These are phyloP conservation scores for Colletotrichum kahawae DNA, from an alignment of 2,329 filamentous ascomycete genomes.

Conservation along the genomic window DNA sequence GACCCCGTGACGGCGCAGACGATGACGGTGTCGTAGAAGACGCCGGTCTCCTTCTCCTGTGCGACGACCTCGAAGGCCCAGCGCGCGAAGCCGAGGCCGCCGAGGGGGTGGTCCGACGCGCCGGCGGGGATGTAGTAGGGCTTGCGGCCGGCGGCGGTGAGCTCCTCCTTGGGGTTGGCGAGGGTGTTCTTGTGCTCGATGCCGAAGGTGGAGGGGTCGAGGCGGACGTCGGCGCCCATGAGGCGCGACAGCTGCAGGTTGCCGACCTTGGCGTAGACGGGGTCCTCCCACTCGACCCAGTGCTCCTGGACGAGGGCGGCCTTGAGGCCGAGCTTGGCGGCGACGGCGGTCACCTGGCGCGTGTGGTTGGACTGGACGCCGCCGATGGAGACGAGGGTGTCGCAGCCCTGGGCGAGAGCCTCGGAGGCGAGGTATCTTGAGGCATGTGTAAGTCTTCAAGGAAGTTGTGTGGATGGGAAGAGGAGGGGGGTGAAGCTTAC, in stretches of 20 bases:
- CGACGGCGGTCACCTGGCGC: slow-evolving; percentile 68
- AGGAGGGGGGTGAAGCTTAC: slow-evolving; percentile 32
- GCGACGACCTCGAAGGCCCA: slow-evolving; percentile 73
- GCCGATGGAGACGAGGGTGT: slow-evolving; percentile 70
- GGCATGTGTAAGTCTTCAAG: too few relatives aligned
- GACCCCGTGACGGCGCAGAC: slow-evolving; percentile 76
- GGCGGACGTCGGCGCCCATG: slow-evolving; percentile 68
- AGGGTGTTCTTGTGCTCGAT: slow-evolving; percentile 72
- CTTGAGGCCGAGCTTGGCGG: slow-evolving; percentile 61
- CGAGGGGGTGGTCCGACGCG: slow-evolving; percentile 72
- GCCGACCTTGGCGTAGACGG: slow-evolving; percentile 67
- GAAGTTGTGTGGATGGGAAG: neutral
- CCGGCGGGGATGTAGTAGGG: slow-evolving; percentile 77
- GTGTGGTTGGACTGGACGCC: slow-evolving; percentile 76
- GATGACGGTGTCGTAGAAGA: slow-evolving; percentile 72
- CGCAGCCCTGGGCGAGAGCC: slow-evolving; percentile 59
- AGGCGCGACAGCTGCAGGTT: slow-evolving; percentile 74
- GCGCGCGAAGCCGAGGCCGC: slow-evolving; percentile 72
- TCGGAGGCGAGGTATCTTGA: slow-evolving; percentile 64
- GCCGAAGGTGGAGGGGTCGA: slow-evolving; percentile 66
- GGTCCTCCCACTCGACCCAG: slow-evolving; percentile 69
- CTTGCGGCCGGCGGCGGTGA: slow-evolving; percentile 57
- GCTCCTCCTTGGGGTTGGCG: slow-evolving; percentile 56
- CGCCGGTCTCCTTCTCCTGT: slow-evolving; percentile 64
- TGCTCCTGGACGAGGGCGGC: slow-evolving; percentile 67